Evolutionary conservation across 225 moss, liverwort and hornwort genomes (phyloP), one percentile per base, ranked within the genome.

Genomic region (Antitrichia curtipendula): DNA sequence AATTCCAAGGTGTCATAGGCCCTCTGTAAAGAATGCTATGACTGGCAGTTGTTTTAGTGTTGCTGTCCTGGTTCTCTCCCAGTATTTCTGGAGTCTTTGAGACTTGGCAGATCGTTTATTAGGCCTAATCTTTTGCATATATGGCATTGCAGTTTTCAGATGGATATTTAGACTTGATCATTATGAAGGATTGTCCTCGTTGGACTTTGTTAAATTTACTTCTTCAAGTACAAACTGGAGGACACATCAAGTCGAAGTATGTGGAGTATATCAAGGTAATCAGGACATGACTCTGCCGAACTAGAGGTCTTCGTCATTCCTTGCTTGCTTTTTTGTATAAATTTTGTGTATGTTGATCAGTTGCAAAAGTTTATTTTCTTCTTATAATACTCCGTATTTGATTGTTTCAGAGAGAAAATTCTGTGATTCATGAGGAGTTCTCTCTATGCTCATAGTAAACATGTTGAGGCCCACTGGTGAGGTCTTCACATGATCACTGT

Each of bases 261-360:
- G 96, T 98, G 56, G 90, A 97, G 80, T 98, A 97, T 83, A 74
- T 98, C 41, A 98, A 97, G 96, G 98, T 98, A 91, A 78, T 61
- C 40, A 66, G 52, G 76, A 63, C 85, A 34, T 29, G 25, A 54
- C 64, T 58, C 21, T 82, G 61, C 68, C 43, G n/a, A 65, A 50
- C n/a, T n/a, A 50, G 17, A 65, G 62, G 49, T 34, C 34, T 34
- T 58, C 40, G 71, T 56, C 87, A 27, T 75, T 75, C 32, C 12
- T 52, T 16, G n/a, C 63, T 84, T 80, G 61, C 40, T 78, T 41
- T 41, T 69, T 23, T 43, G 18, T 34, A 49, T 81, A 31, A 24
- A 58, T 52, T 85, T 58, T 74, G 74, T 49, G 32, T 32, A 66
- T 14, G 31, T 63, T 59, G 41, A 45, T 53, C 40, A 21, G 43